These are phyloP conservation scores for Ambrosiella beaveri DNA, from an alignment of 2,329 filamentous ascomycete genomes.

Conservation along the genomic window DNA sequence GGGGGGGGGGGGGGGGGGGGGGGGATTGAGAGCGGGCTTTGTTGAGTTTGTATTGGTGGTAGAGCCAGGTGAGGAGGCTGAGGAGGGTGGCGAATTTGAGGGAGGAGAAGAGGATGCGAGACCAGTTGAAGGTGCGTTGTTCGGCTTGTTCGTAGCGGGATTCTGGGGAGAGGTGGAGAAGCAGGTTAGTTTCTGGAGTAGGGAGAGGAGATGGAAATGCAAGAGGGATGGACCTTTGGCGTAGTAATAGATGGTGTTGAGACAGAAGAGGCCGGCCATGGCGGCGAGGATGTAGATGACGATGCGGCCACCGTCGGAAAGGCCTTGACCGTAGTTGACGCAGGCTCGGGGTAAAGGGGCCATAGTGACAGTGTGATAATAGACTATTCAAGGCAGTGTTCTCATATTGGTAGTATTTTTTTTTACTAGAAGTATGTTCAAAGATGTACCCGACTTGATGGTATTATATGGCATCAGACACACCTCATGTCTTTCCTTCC, in stretches of 20 bases:
- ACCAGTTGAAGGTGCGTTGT: conserved; percentile 4
- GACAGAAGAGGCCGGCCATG: conserved; percentile 4
- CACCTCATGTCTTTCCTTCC: neutral
- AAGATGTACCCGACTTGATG: neutral
- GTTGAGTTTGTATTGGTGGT: conserved; percentile 10
- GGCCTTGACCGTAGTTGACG: neutral
- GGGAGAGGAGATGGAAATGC: too few relatives aligned
- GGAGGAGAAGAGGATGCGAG: neutral
- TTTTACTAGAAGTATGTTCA: neutral
- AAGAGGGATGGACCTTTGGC: conserved; percentile 2
- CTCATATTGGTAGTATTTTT: neutral
- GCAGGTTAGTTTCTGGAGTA: neutral
- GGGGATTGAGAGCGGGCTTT: neutral
- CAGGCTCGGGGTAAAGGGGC: neutral
- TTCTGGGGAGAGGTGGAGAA: neutral
- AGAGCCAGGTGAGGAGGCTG: conserved; percentile 8
- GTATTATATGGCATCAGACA: neutral
- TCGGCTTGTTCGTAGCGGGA: conserved; percentile 8
- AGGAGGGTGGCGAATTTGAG: conserved; percentile 6
- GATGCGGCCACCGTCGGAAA: neutral
- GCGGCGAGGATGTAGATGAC: conserved; percentile 4
- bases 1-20: neutral
- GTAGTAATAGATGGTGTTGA: conserved; percentile 9
- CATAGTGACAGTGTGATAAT: neutral
- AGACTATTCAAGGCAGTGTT: too few relatives aligned